Evolutionary conservation across 2,329 filamentous ascomycete species (phyloP).

Genomic region (Pestalotiopsis fici): DNA sequence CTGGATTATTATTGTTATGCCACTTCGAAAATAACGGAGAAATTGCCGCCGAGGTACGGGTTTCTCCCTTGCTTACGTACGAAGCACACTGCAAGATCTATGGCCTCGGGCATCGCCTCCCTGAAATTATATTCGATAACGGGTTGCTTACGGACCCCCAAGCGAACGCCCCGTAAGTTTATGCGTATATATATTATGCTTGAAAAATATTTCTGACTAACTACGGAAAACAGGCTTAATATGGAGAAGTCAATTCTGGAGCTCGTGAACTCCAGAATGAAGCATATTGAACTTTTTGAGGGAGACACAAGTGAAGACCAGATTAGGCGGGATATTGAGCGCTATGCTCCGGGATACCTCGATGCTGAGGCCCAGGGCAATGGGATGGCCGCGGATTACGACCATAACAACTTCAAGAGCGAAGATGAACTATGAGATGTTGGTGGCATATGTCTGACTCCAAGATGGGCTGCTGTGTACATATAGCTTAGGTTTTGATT

Average conservation of each 20-base stretch:
- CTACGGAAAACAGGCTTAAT: neutral
- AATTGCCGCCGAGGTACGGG: neutral
- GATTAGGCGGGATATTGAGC: constrained; percentile 13
- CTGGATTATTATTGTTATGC: neutral
- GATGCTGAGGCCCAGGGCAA: neutral
- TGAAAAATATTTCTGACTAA: neutral
- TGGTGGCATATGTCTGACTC: no score
- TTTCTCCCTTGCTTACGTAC: neutral
- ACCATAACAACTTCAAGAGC: neutral
- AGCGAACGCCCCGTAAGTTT: neutral
- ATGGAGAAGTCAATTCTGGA: neutral
- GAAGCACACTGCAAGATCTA: neutral
- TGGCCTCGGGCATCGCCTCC: neutral
- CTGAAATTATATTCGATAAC: neutral
- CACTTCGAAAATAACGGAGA: neutral
- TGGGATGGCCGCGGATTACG: neutral
- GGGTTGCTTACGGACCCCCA: neutral
- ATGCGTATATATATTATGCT: no score
- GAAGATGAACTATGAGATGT: no score
- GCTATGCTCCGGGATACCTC: constrained; percentile 1
- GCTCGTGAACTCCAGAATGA: neutral
- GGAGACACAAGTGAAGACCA: neutral
- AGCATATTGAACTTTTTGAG: neutral
- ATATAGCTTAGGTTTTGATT: no score
- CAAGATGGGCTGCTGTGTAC: no score